phyloP scores from a whole-genome alignment of 192 early-diverging fungal genomes.

The Geranomyces michiganensis region DNA sequence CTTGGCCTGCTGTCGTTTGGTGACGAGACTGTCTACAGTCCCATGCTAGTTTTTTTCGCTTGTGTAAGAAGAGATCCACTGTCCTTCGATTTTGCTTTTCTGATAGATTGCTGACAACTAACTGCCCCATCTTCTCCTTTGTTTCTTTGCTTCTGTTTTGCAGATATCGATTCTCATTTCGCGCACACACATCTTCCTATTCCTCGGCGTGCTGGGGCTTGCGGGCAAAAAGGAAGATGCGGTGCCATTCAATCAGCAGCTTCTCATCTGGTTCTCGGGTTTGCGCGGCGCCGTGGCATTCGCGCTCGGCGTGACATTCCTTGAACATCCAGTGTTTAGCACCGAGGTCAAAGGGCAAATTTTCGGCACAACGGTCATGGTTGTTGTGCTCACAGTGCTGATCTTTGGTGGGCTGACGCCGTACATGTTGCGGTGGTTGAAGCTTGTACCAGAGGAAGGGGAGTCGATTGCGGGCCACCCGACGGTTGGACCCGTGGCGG shows the following conservation, averaged over 20 bases:
- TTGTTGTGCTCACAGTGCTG: slow-evolving; percentile 59
- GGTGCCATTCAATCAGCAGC: slow-evolving; percentile 55
- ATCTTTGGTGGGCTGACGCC: slow-evolving; percentile 62
- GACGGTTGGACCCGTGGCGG: slow-evolving; percentile 8
- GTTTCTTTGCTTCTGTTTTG: too few species aligned
- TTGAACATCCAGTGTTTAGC: slow-evolving; percentile 56
- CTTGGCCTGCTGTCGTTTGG: slow-evolving; percentile 63
- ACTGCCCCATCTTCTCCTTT: neutral
- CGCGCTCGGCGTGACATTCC: slow-evolving; percentile 60
- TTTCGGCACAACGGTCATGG: slow-evolving; percentile 65
- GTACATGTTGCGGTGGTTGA: slow-evolving; percentile 58
- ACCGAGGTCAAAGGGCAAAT: slow-evolving; percentile 54
- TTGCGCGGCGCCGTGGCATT: slow-evolving; percentile 66
- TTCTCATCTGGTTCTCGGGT: slow-evolving; percentile 64
- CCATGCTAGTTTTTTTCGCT: slow-evolving; percentile 50
- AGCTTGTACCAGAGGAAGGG: slow-evolving; percentile 36
- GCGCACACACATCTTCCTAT: slow-evolving; percentile 60
- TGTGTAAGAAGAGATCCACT: slow-evolving; percentile 37
- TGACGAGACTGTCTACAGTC: slow-evolving; percentile 46
- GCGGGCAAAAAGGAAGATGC: slow-evolving; percentile 34
- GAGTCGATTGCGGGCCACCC: slow-evolving; percentile 26
- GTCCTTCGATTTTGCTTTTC: slow-evolving; percentile 47
- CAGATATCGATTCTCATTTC: slow-evolving; percentile 57
- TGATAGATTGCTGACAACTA: neutral
- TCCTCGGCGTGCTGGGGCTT: slow-evolving; percentile 48